Base-by-base conservation (phyloP, 2,329 filamentous ascomycete genomes). In the Botrytis porri region DNA sequence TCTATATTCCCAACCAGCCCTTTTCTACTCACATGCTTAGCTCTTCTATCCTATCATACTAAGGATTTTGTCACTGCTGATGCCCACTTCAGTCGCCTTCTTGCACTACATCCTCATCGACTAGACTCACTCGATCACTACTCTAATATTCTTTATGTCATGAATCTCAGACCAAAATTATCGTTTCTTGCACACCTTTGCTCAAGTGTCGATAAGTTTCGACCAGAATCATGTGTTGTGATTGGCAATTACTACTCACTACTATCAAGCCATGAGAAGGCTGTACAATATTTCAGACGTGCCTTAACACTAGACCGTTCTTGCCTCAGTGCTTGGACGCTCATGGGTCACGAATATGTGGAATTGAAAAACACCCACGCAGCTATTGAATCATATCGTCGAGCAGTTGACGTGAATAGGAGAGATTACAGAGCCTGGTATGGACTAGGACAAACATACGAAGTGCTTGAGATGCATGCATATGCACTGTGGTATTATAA, bases 381-480 rank as follows among this genome's bases (percentile, higher is more conserved):
- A 0, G 96, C 96, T 14, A 98, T 99, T 75, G 96, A 99, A 82
- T 97, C 94, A 1, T 99, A 99, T 80, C 90, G 96, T 2, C 91
- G 96, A 60, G 96, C 96, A 1, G 95, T 99, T 1, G 96, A 99
- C 79, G 93, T 96, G 77, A 98, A 99, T 80, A 90, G 95, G 48
- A 93, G 96, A 78, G 96, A 99, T 81, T 98, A 98, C 81, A 92
- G 96, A 73, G 96, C 96, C 6, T 99, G 96, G 96, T 98, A 99
- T 80, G 96, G 96, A 48, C 86, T 99, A 0, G 96, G 96, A 0
- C 95, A 98, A 81, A 97, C 96, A 1, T 99, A 99, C 80, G 96
- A 99, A 82, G 93, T 99, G 77, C 88, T 99, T 14, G 96, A 99
- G 83, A 98, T 98, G 94, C 93, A 97, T 80, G 94, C 95, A 61